phyloP scores from a whole-genome alignment of 2,329 filamentous ascomycete genomes.

The Hypoxylon rubiginosum region DNA sequence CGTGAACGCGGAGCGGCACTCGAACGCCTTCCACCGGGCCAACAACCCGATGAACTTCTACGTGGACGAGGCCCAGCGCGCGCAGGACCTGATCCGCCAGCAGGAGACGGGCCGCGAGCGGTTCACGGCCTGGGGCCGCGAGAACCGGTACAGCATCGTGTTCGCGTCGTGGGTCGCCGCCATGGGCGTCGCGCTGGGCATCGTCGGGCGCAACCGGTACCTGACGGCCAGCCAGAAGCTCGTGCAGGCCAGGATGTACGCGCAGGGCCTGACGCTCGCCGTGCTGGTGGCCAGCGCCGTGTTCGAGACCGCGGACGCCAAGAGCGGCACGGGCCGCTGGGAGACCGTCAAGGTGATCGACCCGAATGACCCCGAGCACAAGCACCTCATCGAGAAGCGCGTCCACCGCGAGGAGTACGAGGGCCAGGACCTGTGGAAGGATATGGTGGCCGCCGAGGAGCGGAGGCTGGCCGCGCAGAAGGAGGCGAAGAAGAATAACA shows the following conservation, averaged over 20 bases:
- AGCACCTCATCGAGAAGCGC: conserved; percentile 86
- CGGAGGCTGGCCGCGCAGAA: conserved; percentile 62
- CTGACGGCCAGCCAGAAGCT: conserved; percentile 85
- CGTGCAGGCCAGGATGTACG: conserved; percentile 94
- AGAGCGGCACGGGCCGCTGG: conserved; percentile 81
- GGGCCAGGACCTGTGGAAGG: conserved; percentile 94
- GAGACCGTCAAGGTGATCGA: conserved; percentile 86
- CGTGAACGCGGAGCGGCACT: conserved; percentile 82
- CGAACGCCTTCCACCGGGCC: conserved; percentile 73
- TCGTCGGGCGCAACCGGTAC: conserved; percentile 84
- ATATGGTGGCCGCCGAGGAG: conserved; percentile 88
- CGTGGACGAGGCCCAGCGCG: conserved; percentile 72
- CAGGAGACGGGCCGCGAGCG: conserved; percentile 70
- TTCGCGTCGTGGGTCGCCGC: conserved; percentile 84
- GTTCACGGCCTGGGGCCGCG: conserved; percentile 78
- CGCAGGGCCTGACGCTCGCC: conserved; percentile 87
- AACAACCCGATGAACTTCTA: conserved; percentile 78
- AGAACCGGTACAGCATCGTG: conserved; percentile 90
- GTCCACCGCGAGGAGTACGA: conserved; percentile 89
- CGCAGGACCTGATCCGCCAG: conserved; percentile 66
- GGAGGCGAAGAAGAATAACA: conserved; percentile 53
- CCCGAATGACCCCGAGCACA: conserved; percentile 84
- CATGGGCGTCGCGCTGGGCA: conserved; percentile 79
- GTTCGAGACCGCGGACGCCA: conserved; percentile 84
- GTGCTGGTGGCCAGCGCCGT: conserved; percentile 86